Percentiles rank a stretch among this genome's conserved stretches.
Conservation (phyloP, 73 alveolate genomes). For the Effrenium voratum region DNA sequence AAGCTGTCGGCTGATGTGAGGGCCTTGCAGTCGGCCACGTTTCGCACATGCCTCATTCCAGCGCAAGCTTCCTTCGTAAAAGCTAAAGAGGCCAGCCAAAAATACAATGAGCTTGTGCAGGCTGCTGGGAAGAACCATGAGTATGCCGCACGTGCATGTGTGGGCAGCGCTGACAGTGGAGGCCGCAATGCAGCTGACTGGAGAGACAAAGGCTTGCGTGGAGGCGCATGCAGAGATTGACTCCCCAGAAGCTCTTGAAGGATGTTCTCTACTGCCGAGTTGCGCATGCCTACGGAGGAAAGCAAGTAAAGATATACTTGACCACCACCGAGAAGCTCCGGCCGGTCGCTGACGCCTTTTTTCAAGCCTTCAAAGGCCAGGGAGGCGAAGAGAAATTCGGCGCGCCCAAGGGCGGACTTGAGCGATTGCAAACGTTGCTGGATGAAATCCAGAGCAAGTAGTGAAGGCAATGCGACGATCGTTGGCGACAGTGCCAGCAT, state of each 20-base stretch:
- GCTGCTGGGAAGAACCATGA: neutral
- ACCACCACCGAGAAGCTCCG: neutral
- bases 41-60: neutral
- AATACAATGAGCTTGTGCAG: neutral
- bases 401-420: conserved; percentile 10
- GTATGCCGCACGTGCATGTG: neutral
- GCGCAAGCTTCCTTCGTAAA: neutral
- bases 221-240: neutral
- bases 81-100: neutral
- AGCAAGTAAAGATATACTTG: conserved; percentile 1
- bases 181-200: neutral
- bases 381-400: conserved; percentile 2
- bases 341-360: neutral
- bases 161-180: neutral
- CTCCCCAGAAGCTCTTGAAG: neutral
- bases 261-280: neutral
- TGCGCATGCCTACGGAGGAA: neutral
- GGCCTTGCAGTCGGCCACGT: neutral
- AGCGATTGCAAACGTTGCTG: neutral
- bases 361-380: neutral
- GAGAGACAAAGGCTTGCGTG: neutral
- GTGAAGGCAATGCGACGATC: conserved; percentile 1
- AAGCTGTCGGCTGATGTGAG: neutral
- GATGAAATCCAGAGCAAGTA: conserved; percentile 24
- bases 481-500: conserved; percentile 1